A percentile compares a stretch with the other conserved stretches of the same genome.
Conservation (phyloP, 2,329 filamentous ascomycete species). For the Talaromyces funiculosus region DNA sequence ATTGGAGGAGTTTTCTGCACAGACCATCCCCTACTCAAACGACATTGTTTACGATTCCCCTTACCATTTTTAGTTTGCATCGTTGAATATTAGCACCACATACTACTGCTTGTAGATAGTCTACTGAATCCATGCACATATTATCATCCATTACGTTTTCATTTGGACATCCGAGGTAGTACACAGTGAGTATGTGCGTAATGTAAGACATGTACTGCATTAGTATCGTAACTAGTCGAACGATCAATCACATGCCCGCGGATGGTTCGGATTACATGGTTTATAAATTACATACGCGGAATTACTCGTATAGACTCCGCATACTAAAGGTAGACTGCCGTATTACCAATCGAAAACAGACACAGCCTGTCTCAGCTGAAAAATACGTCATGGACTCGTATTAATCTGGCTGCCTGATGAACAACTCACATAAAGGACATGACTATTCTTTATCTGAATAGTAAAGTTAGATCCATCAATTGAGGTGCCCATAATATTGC, state of each 20-base stretch:
- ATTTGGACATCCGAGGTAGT: background rate
- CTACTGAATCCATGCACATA: background rate
- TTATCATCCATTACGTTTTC: background rate
- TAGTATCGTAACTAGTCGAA: too few species aligned
- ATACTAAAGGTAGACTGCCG: background rate
- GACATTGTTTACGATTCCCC: constrained; percentile 11
- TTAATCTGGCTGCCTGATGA: background rate
- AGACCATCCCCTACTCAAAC: constrained; percentile 4
- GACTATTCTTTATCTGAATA: background rate
- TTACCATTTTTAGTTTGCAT: background rate
- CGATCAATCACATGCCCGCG: background rate
- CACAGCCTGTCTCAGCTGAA: background rate
- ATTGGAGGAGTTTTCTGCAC: constrained; percentile 12
- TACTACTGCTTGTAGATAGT: background rate
- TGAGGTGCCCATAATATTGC: background rate
- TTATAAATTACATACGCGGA: background rate
- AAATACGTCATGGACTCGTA: background rate
- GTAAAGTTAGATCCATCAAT: background rate
- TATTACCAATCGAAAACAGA: background rate
- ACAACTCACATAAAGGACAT: background rate
- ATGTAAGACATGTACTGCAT: background rate
- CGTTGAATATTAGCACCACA: background rate
- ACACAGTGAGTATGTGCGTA: background rate
- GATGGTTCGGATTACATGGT: background rate
- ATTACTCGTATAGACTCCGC: background rate